Conservation (phyloP, 1,284 basidiomycete genomes). For the Pseudozyma sp. region DNA sequence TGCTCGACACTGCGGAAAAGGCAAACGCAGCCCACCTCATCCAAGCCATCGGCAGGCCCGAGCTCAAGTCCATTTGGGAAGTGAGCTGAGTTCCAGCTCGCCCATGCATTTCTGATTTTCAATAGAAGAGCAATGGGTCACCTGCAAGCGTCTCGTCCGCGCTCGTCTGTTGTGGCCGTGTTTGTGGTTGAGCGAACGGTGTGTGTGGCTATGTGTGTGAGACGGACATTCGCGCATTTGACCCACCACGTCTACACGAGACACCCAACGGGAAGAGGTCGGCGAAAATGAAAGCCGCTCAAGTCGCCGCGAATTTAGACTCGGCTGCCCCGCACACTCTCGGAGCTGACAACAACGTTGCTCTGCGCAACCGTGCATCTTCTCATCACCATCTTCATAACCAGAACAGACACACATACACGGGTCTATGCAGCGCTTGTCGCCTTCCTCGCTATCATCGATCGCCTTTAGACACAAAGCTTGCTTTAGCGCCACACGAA, state of each 20-base stretch:
- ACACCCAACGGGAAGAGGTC: not conserved
- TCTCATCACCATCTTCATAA: not conserved
- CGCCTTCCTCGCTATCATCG: not conserved
- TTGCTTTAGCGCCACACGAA: not conserved
- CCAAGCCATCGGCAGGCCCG: conserved; percentile 12
- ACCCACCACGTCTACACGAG: too few relatives aligned
- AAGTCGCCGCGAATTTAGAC: conserved; percentile 11
- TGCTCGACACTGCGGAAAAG: conserved; percentile 39
- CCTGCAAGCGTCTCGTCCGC: not conserved
- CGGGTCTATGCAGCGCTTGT: conserved; percentile 2
- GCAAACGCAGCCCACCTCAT: conserved; percentile 15
- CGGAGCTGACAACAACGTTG: too few relatives aligned
- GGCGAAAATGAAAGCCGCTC: conserved; percentile 10
- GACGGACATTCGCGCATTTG: too few relatives aligned
- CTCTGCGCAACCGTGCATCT: too few relatives aligned
- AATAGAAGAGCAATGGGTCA: too few relatives aligned
- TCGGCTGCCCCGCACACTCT: not conserved
- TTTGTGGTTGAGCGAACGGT: not conserved
- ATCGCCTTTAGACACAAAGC: conserved; percentile 7
- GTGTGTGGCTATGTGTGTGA: not conserved
- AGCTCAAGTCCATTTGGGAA: conserved; percentile 31
- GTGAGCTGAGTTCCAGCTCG: conserved; percentile 3
- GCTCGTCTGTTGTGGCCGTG: not conserved
- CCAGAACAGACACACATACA: too few relatives aligned
- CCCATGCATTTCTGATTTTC: not conserved